These are phyloP conservation scores for Diaporthe sp. DNA, from an alignment of 2,329 filamentous ascomycete genomes.

Conservation along the genomic window DNA sequence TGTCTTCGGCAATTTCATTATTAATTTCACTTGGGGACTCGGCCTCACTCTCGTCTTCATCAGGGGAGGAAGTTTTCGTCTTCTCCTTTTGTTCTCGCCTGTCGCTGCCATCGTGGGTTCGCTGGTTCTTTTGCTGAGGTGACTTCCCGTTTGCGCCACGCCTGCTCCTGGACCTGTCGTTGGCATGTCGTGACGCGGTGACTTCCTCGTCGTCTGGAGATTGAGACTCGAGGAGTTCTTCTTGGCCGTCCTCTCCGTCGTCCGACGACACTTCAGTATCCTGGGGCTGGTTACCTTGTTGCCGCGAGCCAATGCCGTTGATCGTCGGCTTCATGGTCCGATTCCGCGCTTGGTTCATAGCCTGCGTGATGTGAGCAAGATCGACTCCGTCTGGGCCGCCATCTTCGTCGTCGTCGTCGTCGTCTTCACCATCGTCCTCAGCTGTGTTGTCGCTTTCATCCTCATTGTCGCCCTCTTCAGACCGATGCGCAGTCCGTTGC, in stretches of 20 bases:
- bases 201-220: background rate
- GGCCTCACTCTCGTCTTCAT: background rate
- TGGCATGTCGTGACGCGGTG: background rate
- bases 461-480: background rate
- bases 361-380: slow-evolving; percentile 19
- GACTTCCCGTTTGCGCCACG: background rate
- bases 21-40: background rate
- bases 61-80: background rate
- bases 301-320: slow-evolving; percentile 20
- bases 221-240: background rate
- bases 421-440: slow-evolving; percentile 17
- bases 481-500: background rate
- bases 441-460: background rate
- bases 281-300: background rate
- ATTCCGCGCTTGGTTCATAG: slow-evolving; percentile 32
- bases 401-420: slow-evolving; percentile 30
- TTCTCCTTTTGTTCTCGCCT: background rate
- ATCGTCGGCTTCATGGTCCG: slow-evolving; percentile 7
- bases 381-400: background rate
- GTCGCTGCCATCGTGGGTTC: background rate
- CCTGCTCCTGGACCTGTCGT: background rate
- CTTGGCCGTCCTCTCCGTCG: background rate
- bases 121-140: background rate
- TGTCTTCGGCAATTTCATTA: slow-evolving; percentile 5
- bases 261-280: background rate